Conservation (phyloP, 1,139 yeast species). For the Sugiyamaella grinbergsii region DNA sequence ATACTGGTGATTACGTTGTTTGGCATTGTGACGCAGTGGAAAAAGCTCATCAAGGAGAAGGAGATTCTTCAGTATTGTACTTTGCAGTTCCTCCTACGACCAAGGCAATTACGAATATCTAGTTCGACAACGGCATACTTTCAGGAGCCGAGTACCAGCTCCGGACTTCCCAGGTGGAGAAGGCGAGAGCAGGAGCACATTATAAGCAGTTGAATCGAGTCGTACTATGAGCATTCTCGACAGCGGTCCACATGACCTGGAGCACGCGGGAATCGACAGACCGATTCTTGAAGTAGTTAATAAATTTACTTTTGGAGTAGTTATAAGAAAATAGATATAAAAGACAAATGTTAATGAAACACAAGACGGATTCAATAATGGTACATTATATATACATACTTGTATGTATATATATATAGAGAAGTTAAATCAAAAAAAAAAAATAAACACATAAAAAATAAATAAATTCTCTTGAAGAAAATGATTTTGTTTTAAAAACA, state of each 20-base stretch:
- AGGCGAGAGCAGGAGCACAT: conserved; percentile 36
- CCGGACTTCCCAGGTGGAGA: conserved; percentile 46
- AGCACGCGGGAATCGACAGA: conserved; percentile 17
- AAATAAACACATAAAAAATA: conserved; percentile 4
- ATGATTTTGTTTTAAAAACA: background rate
- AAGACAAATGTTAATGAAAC: too few relatives aligned
- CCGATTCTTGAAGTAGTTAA: conserved; percentile 5
- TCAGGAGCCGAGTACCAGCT: conserved; percentile 37
- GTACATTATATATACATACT: conserved; percentile 13
- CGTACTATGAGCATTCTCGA: conserved; percentile 25
- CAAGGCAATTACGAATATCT: conserved; percentile 38
- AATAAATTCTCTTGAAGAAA: conserved; percentile 6
- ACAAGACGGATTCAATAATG: conserved; percentile 3
- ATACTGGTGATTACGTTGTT: conserved; percentile 48
- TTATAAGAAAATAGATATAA: too few relatives aligned
- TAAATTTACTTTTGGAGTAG: conserved; percentile 4
- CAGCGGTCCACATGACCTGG: conserved; percentile 17
- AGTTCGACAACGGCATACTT: conserved; percentile 39
- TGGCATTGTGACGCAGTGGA: conserved; percentile 59
- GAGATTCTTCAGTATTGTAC: conserved; percentile 48
- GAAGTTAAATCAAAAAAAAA: background rate
- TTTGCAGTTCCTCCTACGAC: conserved; percentile 44
- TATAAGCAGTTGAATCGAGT: conserved; percentile 20
- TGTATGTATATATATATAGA: conserved; percentile 4
- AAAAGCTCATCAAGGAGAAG: conserved; percentile 44